phyloP scores from a whole-genome alignment of 805 yeast species.

The Kurtzmaniella fragi region DNA sequence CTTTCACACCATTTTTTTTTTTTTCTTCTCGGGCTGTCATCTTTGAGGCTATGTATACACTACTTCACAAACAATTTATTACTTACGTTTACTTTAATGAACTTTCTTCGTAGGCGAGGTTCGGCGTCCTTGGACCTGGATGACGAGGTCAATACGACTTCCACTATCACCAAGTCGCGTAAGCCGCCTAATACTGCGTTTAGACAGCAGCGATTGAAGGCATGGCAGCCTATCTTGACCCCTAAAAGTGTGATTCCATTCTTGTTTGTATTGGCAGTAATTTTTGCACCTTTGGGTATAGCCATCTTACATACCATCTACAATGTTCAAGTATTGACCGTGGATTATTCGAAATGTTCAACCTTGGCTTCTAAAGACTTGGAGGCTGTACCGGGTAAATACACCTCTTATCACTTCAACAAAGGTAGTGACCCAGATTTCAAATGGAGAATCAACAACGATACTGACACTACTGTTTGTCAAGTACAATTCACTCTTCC shows the following conservation, averaged over 20 bases:
- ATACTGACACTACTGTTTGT: slow-evolving; percentile 44
- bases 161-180: slow-evolving; percentile 21
- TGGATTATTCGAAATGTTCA: slow-evolving; percentile 72
- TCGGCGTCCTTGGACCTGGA: slow-evolving; percentile 9
- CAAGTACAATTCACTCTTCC: slow-evolving; percentile 70
- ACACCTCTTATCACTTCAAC: slow-evolving; percentile 55
- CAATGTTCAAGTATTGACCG: slow-evolving; percentile 66
- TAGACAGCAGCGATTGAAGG: slow-evolving; percentile 66
- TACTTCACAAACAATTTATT: too few relatives aligned
- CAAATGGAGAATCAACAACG: slow-evolving; percentile 53
- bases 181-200: slow-evolving; percentile 66
- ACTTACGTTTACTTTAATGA: too few relatives aligned
- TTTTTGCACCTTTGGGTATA: slow-evolving; percentile 89
- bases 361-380: slow-evolving; percentile 27
- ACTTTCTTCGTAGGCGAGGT: slow-evolving; percentile 31
- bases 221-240: slow-evolving; percentile 84
- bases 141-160: slow-evolving; percentile 15
- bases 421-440: slow-evolving; percentile 45
- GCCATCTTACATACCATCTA: slow-evolving; percentile 76
- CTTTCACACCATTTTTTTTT: too few relatives aligned
- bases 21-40: too few relatives aligned
- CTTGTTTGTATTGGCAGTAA: slow-evolving; percentile 62
- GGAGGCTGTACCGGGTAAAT: slow-evolving; percentile 52
- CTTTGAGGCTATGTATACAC: too few relatives aligned
- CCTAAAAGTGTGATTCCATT: slow-evolving; percentile 89